Base-by-base conservation (phyloP, 768 basidiomycete genomes). In the Russula vinacea region DNA sequence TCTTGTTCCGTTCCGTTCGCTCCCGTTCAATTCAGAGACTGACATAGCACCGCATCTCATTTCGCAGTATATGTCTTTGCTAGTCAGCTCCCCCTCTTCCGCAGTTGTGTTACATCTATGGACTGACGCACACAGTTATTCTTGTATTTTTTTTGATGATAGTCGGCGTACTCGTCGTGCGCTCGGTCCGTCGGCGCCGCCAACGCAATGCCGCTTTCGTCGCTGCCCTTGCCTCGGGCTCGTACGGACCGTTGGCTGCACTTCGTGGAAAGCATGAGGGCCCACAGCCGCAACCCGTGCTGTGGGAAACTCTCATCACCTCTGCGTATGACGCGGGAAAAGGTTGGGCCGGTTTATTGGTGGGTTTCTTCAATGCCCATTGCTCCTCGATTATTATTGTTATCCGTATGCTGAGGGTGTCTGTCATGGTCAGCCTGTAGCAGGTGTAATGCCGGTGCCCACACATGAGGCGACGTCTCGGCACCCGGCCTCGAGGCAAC, bases 121-220 rank as follows among this genome's bases (percentile, higher is more conserved):
- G 52, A 47, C 44, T 61, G 53, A 61, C 52, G 11, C n/a, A 11
- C 32, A 17, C 24, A 62, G 61, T 50, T 22, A 50, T 32, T 24
- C 54, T 62, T 17, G 24, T 29, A 1, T 32, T 62, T 5, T 39
- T 62, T 45, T 39, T 62, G 9, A 14, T 49, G 24, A 50, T 62
- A 9, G 10, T 62, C 17, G 45, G 45, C 19, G 26, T 24, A 1
- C 39, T 67, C 39, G 40, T 67, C 40, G n/a, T 26, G 9, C 66
- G 62, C 47, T 42, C 66, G 9, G 26, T 67, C 26, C 62, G 33
- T 32, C 47, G 49, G 5, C 66, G 66, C 29, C 62, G 66, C 22
- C 62, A 24, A 11, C 62, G 58, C 5, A 58, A 49, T 47, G 56
- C 47, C 3, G 42, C 54, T 4, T 22, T 56, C 22, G 19, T 51